Base-by-base conservation (phyloP, 768 basidiomycete species). In the Suillus brevipes region DNA sequence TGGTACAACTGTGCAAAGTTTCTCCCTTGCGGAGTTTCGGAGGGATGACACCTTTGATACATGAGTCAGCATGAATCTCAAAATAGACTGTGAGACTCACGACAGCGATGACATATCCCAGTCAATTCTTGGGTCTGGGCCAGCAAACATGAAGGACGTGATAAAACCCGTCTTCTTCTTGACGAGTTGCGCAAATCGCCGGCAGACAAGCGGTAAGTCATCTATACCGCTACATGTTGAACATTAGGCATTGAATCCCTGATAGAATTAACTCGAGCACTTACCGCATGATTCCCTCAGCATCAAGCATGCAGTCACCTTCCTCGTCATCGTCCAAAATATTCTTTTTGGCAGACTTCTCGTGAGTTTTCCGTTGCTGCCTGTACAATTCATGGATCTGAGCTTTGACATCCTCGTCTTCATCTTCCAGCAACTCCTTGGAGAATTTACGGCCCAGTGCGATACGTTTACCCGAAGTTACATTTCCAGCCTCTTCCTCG, bases 81-180 rank as follows among this genome's bases (percentile, higher is more conserved):
- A 47, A 47, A 47, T 23, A 47, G 45, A 28, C 28, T 28, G 28
- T 28, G 28, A 20, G 28, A 20, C 55, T 64, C 18, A 64, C 63
- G 36, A 64, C 20, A 64, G 13, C 7, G 47, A 64, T 7, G 63
- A 40, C 28, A 64, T 60, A 18, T 64, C 63, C 63, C 63, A 64
- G 36, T 64, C 59, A 20, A n/a, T 58, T 12, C 43, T 58, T 4
- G 57, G 63, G 18, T 64, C 56, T 14, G 57, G 63, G 5, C 63
- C 57, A 6, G 63, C 63, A n/a, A 56, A 64, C 28, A 64, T n/a
- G 40, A n/a, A n/a, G n/a, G n/a, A n/a, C n/a, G n/a, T n/a, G n/a
- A n/a, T n/a, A n/a, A n/a, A n/a, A n/a, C n/a, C n/a, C n/a, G n/a
- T n/a, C n/a, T n/a, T n/a, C n/a, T n/a, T n/a, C n/a, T n/a, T n/a